Percentiles rank a stretch among this genome's conserved stretches.
Evolutionary conservation across 208 protist species (phyloP).

Genomic region (Acanthamoeba divionensis): DNA sequence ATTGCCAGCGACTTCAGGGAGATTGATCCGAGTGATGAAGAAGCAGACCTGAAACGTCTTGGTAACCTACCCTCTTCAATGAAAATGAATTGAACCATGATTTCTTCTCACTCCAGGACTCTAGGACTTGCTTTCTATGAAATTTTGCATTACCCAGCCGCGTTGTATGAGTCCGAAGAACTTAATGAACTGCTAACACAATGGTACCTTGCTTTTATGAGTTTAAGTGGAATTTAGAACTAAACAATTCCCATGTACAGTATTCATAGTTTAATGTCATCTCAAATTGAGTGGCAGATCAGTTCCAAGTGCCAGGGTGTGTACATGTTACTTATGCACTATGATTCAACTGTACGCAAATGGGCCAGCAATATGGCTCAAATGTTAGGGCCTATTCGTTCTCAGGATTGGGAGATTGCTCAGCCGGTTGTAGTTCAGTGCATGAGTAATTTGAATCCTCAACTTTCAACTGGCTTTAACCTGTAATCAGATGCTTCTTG

Average conservation of each 20-base stretch:
- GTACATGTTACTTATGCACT: conserved; percentile 22
- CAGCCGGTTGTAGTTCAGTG: background rate
- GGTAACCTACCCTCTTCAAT: too few relatives aligned
- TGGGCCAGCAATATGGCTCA: background rate
- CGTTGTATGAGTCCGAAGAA: background rate
- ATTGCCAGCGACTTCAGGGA: background rate
- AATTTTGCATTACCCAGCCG: background rate
- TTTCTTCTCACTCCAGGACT: too few relatives aligned
- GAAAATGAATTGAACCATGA: too few relatives aligned
- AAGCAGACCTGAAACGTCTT: background rate
- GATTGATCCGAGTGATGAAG: background rate
- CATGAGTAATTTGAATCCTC: background rate
- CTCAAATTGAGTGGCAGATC: background rate
- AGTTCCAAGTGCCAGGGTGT: background rate
- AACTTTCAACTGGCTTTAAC: background rate
- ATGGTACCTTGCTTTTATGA: background rate
- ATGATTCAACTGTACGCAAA: background rate
- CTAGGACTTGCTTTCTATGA: too few relatives aligned
- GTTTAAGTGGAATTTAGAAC: background rate
- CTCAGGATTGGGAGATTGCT: conserved; percentile 5
- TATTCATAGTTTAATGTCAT: background rate
- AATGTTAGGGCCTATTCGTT: background rate
- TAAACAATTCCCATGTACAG: background rate
- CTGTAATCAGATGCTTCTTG: too few relatives aligned
- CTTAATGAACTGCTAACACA: background rate